Evolutionary conservation across 192 early-diverging fungal genomes (phyloP).

Genomic region (Coemansia sp.): DNA sequence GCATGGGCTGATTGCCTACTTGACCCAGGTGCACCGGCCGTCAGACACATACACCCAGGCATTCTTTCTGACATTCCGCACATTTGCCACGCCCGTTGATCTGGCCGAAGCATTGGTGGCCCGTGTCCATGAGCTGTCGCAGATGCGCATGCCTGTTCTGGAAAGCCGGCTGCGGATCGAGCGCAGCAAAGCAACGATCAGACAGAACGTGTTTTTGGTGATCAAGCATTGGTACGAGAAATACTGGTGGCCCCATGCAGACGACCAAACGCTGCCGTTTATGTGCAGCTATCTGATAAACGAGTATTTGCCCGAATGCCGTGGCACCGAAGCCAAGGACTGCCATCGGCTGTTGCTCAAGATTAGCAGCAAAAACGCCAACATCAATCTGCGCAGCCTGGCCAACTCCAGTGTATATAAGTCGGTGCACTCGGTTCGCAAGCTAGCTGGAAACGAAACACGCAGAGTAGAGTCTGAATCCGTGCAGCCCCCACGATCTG

Average conservation of each 20-base stretch:
- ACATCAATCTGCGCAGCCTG: slow-evolving; percentile 16
- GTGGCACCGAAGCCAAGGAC: slow-evolving; percentile 25
- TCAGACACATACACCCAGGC: slow-evolving; percentile 57
- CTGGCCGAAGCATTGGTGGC: slow-evolving; percentile 62
- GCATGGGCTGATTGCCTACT: slow-evolving; percentile 36
- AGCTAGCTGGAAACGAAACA: neutral
- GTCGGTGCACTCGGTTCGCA: neutral
- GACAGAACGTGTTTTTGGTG: slow-evolving; percentile 70
- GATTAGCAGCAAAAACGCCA: slow-evolving; percentile 14
- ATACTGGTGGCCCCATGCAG: slow-evolving; percentile 63
- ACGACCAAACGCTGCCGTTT: slow-evolving; percentile 22
- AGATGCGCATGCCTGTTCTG: neutral
- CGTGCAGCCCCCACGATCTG: neutral
- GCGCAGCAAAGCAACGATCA: slow-evolving; percentile 61
- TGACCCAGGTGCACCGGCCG: slow-evolving; percentile 52
- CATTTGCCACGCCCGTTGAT: slow-evolving; percentile 69
- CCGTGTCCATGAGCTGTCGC: slow-evolving; percentile 59
- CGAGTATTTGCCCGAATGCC: slow-evolving; percentile 23
- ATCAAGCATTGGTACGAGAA: slow-evolving; percentile 81
- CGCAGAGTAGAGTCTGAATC: neutral
- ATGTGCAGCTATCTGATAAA: slow-evolving; percentile 42
- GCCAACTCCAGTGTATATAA: neutral
- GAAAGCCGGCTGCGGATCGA: slow-evolving; percentile 64
- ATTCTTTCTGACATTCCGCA: slow-evolving; percentile 85
- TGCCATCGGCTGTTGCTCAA: slow-evolving; percentile 28